A percentile compares a stretch with the other conserved stretches of the same genome.
phyloP scores from a whole-genome alignment of 2,329 filamentous ascomycete genomes.

The Lasiodiplodia theobromae region DNA sequence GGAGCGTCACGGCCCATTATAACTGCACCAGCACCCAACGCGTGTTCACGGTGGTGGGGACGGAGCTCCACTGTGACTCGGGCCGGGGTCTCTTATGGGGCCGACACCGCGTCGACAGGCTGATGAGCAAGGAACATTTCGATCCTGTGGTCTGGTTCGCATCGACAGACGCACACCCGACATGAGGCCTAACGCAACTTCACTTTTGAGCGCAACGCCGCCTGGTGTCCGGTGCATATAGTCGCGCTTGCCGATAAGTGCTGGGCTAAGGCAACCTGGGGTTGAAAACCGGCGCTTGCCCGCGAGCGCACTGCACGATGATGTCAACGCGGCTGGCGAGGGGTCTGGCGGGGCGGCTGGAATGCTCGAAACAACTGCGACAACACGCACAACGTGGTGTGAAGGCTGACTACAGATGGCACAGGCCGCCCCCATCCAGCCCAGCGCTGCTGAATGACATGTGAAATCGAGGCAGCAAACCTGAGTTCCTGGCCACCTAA shows the following conservation, averaged over 20 bases:
- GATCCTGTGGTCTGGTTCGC: conserved; percentile 12
- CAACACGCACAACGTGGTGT: conserved; percentile 15
- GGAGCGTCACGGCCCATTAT: conserved; percentile 10
- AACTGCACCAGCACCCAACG: not conserved
- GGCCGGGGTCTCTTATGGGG: conserved; percentile 17
- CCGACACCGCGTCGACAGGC: not conserved
- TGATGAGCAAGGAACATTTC: conserved; percentile 18
- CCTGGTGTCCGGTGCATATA: conserved; percentile 19
- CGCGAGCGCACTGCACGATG: conserved; percentile 16
- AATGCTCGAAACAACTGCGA: conserved; percentile 17
- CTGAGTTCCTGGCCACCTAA: conserved; percentile 2
- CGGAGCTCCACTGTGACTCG: conserved; percentile 6
- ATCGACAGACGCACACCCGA: conserved; percentile 22
- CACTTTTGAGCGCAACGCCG: conserved; percentile 10
- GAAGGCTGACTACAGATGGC: conserved; percentile 26
- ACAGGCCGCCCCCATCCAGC: not conserved
- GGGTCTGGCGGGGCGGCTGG: conserved; percentile 15
- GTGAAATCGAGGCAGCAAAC: conserved; percentile 16
- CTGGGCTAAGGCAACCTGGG: conserved; percentile 26
- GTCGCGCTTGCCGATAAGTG: conserved; percentile 26
- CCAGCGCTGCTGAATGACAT: not conserved
- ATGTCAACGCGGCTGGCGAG: conserved; percentile 21
- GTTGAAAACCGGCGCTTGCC: conserved; percentile 26
- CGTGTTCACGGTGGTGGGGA: conserved; percentile 6
- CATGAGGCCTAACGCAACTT: conserved; percentile 25